Evolutionary conservation across 2,329 filamentous ascomycete species (phyloP).

Genomic region (Fusarium metavorans): DNA sequence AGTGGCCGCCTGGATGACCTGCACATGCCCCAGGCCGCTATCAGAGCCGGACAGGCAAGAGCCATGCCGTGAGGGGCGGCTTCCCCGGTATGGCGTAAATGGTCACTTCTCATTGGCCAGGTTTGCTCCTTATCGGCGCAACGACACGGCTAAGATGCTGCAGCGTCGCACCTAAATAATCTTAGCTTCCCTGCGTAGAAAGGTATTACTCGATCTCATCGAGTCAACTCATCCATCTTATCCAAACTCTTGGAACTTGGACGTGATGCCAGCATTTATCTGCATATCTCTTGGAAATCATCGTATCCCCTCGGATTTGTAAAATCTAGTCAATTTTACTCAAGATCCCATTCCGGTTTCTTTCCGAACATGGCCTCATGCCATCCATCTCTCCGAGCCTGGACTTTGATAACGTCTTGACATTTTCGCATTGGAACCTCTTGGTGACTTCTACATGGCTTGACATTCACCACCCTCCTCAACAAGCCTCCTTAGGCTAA

Average conservation of each 20-base stretch:
- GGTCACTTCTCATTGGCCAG: slow-evolving; percentile 28
- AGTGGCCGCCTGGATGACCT: slow-evolving; percentile 25
- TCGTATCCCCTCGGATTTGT: neutral
- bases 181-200: slow-evolving; percentile 32
- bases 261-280: slow-evolving; percentile 21
- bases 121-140: slow-evolving; percentile 31
- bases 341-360: slow-evolving; percentile 10
- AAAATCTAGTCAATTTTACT: slow-evolving; percentile 16
- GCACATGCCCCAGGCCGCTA: slow-evolving; percentile 34
- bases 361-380: slow-evolving; percentile 4
- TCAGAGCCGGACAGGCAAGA: slow-evolving; percentile 20
- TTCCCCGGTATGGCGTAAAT: slow-evolving; percentile 39
- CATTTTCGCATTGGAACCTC: neutral
- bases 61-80: slow-evolving; percentile 34
- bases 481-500: neutral
- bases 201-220: slow-evolving; percentile 59
- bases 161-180: slow-evolving; percentile 20
- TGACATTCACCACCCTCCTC: neutral
- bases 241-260: slow-evolving; percentile 3
- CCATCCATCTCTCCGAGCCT: neutral
- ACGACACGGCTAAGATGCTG: slow-evolving; percentile 35
- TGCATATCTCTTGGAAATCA: neutral
- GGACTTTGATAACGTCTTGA: neutral
- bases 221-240: slow-evolving; percentile 51
- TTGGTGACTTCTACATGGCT: neutral